phyloP scores from a whole-genome alignment of 78 protist species.

The Cyanophora paradoxa region DNA sequence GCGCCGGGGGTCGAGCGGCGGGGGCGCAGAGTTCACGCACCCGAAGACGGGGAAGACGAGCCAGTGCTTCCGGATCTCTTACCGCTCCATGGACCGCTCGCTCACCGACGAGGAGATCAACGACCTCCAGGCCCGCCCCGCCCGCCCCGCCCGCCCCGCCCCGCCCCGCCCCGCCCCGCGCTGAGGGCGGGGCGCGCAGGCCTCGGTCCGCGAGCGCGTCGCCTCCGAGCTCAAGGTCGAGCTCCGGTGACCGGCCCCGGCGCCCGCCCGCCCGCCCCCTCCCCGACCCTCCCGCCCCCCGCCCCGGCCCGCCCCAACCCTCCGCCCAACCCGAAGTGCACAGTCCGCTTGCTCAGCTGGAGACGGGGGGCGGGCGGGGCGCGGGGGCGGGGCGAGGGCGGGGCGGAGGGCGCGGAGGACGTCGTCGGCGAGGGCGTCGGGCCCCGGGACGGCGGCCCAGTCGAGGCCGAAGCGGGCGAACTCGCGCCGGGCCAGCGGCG shows the following conservation, averaged over 20 bases:
- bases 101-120: slow-evolving; percentile 22
- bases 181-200: background rate
- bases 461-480: too few relatives aligned
- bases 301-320: too few relatives aligned
- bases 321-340: too few relatives aligned
- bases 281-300: background rate
- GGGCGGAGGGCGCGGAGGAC: too few relatives aligned
- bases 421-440: too few relatives aligned
- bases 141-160: background rate
- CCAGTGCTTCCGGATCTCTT: slow-evolving; percentile 39
- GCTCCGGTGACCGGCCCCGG: background rate
- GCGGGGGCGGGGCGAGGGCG: too few relatives aligned
- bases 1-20: too few relatives aligned
- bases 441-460: too few relatives aligned
- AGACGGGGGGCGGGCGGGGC: too few relatives aligned
- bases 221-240: background rate
- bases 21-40: slow-evolving; percentile 59
- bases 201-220: background rate
- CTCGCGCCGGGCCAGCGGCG: too few relatives aligned
- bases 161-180: background rate
- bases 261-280: background rate
- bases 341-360: too few relatives aligned
- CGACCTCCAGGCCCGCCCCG: slow-evolving; percentile 1
- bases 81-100: slow-evolving; percentile 15
- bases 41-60: slow-evolving; percentile 50